Percentiles rank a stretch among this genome's conserved stretches.
Conservation (phyloP, 2,329 filamentous ascomycete species). For the Dactylellina haptotyla region DNA sequence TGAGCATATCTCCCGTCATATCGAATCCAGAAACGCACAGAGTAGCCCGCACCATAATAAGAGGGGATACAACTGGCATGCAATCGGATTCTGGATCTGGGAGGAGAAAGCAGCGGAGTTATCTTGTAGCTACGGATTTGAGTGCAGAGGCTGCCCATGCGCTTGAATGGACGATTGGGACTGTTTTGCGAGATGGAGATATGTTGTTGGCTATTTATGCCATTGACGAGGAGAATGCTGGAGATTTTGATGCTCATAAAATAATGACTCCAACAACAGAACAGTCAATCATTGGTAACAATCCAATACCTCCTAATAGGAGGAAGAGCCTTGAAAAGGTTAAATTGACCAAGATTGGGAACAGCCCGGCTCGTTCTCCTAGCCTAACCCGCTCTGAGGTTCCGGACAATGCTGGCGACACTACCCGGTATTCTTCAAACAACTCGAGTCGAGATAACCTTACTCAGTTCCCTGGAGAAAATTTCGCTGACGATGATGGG, state of each 20-base stretch:
- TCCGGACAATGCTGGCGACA: constrained; percentile 27
- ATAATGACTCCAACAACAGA: constrained; percentile 61
- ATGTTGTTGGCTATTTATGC: constrained; percentile 93
- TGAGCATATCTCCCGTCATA: constrained; percentile 82
- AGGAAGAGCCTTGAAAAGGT: constrained; percentile 46
- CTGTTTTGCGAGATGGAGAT: constrained; percentile 90
- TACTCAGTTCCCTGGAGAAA: constrained; percentile 22
- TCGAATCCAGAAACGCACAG: constrained; percentile 80
- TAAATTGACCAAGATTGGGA: constrained; percentile 8
- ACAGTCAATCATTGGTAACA: constrained; percentile 74
- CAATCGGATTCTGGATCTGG: constrained; percentile 81
- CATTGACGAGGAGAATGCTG: constrained; percentile 81
- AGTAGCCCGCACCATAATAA: constrained; percentile 86
- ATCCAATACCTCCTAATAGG: constrained; percentile 54
- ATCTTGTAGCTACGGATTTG: constrained; percentile 93
- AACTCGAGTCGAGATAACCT: constrained; percentile 38
- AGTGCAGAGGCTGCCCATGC: constrained; percentile 95
- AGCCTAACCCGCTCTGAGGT: constrained; percentile 29
- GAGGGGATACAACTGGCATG: constrained; percentile 83
- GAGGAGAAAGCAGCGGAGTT: constrained; percentile 82
- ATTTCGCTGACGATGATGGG: constrained; percentile 51
- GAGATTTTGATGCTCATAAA: constrained; percentile 60
- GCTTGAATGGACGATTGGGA: constrained; percentile 96
- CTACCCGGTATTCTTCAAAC: constrained; percentile 12
- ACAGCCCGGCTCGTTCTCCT: constrained; percentile 33